A percentile compares a stretch with the other conserved stretches of the same genome.
These are phyloP conservation scores for Cladosporium oxysporum DNA, from an alignment of 2,329 filamentous ascomycete species.

Conservation along the genomic window DNA sequence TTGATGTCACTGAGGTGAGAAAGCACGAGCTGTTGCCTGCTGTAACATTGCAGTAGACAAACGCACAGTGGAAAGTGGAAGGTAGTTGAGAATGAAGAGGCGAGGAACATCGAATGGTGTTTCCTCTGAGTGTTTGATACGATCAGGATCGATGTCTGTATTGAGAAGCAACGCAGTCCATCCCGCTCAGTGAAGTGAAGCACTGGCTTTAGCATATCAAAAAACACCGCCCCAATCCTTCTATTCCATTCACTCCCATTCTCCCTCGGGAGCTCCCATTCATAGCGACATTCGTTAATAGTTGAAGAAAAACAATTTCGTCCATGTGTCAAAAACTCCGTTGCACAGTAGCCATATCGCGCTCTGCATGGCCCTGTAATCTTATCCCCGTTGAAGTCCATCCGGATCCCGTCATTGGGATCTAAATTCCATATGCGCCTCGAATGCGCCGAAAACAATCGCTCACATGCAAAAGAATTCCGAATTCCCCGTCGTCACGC, in stretches of 20 bases:
- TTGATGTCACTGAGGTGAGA: neutral
- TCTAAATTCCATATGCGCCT: neutral
- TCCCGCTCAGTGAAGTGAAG: neutral
- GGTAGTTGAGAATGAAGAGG: neutral
- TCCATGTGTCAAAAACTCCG: constrained; percentile 5
- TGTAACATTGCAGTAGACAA: neutral
- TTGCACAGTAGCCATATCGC: neutral
- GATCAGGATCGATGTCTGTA: neutral
- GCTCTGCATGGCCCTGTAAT: neutral
- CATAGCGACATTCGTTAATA: constrained; percentile 2
- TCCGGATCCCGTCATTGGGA: neutral
- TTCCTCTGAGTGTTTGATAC: constrained; percentile 1
- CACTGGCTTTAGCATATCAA: neutral
- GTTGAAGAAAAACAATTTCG: constrained; percentile 1
- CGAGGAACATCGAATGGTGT: neutral
- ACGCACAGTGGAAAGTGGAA: neutral
- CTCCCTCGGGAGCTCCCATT: constrained; percentile 3
- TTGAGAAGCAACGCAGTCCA: neutral
- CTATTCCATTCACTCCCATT: neutral
- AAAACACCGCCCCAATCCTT: neutral
- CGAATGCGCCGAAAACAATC: constrained; percentile 4
- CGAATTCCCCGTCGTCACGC: constrained; percentile 3
- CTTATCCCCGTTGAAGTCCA: neutral
- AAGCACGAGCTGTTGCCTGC: neutral
- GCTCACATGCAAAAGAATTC: constrained; percentile 8